A percentile compares a stretch with the other conserved stretches of the same genome.
Evolutionary conservation across 352 stramenopile genomes (phyloP).

Genomic region (Globisporangium carolinianum): DNA sequence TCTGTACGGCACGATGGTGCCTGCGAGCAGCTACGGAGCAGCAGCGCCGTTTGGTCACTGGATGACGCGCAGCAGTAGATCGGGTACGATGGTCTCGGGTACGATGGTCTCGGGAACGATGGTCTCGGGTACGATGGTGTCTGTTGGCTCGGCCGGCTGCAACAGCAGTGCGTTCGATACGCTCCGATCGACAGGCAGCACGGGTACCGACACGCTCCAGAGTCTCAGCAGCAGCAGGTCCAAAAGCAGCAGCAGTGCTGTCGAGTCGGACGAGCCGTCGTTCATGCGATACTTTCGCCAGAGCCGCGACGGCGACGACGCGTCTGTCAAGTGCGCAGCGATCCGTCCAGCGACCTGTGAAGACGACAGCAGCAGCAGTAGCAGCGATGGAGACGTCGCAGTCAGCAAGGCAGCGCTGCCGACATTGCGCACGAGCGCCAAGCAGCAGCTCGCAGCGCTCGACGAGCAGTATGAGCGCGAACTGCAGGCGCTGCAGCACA

Average conservation of each 20-base stretch:
- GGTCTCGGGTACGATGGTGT: conserved; percentile 9
- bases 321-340: conserved; percentile 5
- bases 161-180: conserved; percentile 7
- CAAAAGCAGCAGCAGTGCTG: neutral
- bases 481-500: conserved; percentile 22
- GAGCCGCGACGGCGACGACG: conserved; percentile 10
- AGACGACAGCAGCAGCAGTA: conserved; percentile 4
- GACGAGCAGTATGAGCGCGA: conserved; percentile 46
- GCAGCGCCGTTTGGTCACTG: neutral
- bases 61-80: neutral
- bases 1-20: conserved; percentile 59
- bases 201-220: conserved; percentile 3
- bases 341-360: conserved; percentile 7
- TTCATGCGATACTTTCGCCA: conserved; percentile 83
- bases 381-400: neutral
- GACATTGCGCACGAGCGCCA: conserved; percentile 20
- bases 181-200: neutral
- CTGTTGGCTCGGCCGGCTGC: neutral
- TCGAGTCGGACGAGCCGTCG: conserved; percentile 34
- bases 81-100: conserved; percentile 11
- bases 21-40: neutral
- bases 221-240: conserved; percentile 10
- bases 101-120: conserved; percentile 9
- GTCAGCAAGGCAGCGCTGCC: conserved; percentile 2
- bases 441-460: conserved; percentile 46